Percentiles rank a stretch among this genome's conserved stretches.
Conservation (phyloP, 495 filamentous ascomycete genomes). For the Entonaema liquescens region DNA sequence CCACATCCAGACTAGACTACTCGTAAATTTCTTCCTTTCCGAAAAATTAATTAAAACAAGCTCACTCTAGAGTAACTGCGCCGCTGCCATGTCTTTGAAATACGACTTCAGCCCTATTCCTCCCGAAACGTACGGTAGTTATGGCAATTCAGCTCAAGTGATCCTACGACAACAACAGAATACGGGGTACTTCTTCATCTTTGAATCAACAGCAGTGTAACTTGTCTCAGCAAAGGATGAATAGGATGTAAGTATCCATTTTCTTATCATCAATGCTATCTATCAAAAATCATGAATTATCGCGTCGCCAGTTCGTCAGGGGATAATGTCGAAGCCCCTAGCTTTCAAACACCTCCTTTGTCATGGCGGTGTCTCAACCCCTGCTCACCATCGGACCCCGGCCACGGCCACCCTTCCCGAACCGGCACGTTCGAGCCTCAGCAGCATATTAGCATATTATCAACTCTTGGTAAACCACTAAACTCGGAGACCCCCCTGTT, state of each 20-base stretch:
- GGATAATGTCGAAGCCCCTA: slow-evolving; percentile 20
- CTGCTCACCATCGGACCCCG: slow-evolving; percentile 26
- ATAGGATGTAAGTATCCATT: neutral
- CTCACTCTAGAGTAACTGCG: neutral
- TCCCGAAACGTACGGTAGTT: neutral
- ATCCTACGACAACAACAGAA: slow-evolving; percentile 7
- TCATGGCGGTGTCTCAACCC: slow-evolving; percentile 47
- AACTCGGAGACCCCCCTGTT: slow-evolving; percentile 3
- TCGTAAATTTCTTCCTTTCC: neutral
- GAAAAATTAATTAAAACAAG: slow-evolving; percentile 1
- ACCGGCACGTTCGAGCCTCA: slow-evolving; percentile 29
- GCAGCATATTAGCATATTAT: neutral
- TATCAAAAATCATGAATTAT: slow-evolving; percentile 21
- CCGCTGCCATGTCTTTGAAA: neutral
- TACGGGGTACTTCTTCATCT: neutral
- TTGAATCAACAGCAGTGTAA: neutral
- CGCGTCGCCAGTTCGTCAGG: slow-evolving; percentile 26
- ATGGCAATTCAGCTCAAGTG: neutral
- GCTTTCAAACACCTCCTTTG: slow-evolving; percentile 46
- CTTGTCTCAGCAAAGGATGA: slow-evolving; percentile 3
- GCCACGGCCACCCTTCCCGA: slow-evolving; percentile 28
- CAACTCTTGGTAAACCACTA: slow-evolving; percentile 2
- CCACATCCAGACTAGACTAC: neutral
- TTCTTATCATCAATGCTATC: neutral
- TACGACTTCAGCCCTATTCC: neutral